Conservation (phyloP, 371 early-diverging fungal genomes). For the Capniomyces stellatus region DNA sequence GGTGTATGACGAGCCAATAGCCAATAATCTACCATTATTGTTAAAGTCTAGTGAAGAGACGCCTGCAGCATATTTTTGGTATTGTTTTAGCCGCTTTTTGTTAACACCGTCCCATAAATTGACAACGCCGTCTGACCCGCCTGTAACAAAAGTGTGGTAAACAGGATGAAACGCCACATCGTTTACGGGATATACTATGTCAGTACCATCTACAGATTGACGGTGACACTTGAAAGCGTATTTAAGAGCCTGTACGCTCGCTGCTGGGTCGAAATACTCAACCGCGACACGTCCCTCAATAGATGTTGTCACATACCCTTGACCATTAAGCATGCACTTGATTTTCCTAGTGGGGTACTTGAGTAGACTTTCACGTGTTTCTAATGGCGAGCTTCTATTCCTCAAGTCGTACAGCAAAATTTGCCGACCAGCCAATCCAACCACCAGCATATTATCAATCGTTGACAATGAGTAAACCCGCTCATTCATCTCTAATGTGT, state of each 20-base stretch:
- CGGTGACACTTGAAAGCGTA: slow-evolving; percentile 95
- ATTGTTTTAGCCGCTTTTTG: slow-evolving; percentile 70
- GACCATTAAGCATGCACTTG: slow-evolving; percentile 59
- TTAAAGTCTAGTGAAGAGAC: slow-evolving; percentile 67
- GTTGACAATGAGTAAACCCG: slow-evolving; percentile 71
- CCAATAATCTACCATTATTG: slow-evolving; percentile 54
- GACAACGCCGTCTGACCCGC: slow-evolving; percentile 86
- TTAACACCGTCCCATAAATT: slow-evolving; percentile 82
- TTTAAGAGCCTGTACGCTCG: slow-evolving; percentile 28
- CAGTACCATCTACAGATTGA: slow-evolving; percentile 43
- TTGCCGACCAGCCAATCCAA: slow-evolving; percentile 61
- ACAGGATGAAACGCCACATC: slow-evolving; percentile 80
- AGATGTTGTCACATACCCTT: slow-evolving; percentile 69
- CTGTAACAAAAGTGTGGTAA: slow-evolving; percentile 88
- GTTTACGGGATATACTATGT: slow-evolving; percentile 86
- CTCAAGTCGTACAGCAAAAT: slow-evolving; percentile 69
- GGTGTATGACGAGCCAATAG: slow-evolving; percentile 79
- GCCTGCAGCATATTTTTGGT: slow-evolving; percentile 62
- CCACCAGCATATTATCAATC: slow-evolving; percentile 45
- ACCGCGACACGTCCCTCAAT: slow-evolving; percentile 91
- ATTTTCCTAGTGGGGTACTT: slow-evolving; percentile 70
- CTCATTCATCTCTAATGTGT: slow-evolving; percentile 18
- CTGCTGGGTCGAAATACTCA: slow-evolving; percentile 61
- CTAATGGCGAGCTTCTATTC: slow-evolving; percentile 51
- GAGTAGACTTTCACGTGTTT: slow-evolving; percentile 54